These are phyloP conservation scores for Clavispora phyllophila DNA, from an alignment of 805 yeast genomes.

Conservation along the genomic window DNA sequence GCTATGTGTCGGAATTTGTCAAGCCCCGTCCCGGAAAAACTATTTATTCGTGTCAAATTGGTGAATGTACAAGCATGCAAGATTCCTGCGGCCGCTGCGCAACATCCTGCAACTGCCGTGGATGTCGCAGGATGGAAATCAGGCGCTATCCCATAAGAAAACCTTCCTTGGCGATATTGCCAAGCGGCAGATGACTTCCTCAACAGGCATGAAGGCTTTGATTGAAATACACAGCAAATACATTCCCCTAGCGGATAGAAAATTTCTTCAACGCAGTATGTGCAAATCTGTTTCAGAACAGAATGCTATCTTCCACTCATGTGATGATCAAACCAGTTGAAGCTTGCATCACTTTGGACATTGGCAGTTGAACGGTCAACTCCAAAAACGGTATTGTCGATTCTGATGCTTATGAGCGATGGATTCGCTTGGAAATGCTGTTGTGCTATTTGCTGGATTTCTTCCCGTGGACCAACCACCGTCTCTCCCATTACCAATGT, in stretches of 20 bases:
- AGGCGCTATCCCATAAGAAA: too few relatives aligned
- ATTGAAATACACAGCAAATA: too few relatives aligned
- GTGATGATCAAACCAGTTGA: not conserved
- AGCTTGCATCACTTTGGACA: not conserved
- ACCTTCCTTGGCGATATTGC: too few relatives aligned
- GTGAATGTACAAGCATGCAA: not conserved
- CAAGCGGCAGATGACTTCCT: too few relatives aligned
- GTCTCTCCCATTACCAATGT: not conserved
- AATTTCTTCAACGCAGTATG: not conserved
- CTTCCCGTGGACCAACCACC: not conserved
- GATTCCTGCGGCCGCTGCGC: not conserved
- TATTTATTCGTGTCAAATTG: not conserved
- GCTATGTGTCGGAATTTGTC: too few relatives aligned
- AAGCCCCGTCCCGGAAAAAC: too few relatives aligned
- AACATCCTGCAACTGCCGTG: not conserved
- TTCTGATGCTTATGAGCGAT: not conserved
- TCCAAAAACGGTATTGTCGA: not conserved
- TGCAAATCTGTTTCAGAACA: not conserved
- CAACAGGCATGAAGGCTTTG: too few relatives aligned
- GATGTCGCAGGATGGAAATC: too few relatives aligned
- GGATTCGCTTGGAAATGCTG: not conserved
- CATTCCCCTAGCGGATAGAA: too few relatives aligned
- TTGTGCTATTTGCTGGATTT: not conserved
- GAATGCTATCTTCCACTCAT: not conserved
- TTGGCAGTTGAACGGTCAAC: not conserved